phyloP scores from a whole-genome alignment of 352 stramenopile genomes.

The Globisporangium cederbergense region DNA sequence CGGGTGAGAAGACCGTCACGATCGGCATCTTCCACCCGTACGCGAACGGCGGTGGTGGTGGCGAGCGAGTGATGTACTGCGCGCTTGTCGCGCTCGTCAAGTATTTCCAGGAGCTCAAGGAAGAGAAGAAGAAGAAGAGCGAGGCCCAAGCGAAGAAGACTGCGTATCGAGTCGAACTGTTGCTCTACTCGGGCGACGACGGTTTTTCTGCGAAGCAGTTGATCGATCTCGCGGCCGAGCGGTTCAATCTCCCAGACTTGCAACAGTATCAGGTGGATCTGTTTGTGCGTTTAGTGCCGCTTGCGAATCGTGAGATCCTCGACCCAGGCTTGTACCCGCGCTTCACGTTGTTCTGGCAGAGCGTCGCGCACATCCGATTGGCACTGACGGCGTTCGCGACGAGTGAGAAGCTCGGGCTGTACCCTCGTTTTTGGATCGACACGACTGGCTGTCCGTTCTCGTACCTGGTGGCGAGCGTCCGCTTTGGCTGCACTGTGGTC shows the following conservation, averaged over 20 bases:
- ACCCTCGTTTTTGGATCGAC: constrained; percentile 94
- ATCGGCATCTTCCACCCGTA: constrained; percentile 95
- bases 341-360: constrained; percentile 97
- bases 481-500: constrained; percentile 84
- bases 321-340: constrained; percentile 76
- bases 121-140: neutral
- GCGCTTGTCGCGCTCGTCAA: constrained; percentile 85
- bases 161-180: constrained; percentile 26
- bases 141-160: neutral
- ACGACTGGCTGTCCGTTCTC: constrained; percentile 98
- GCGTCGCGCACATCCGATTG: constrained; percentile 91
- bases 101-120: constrained; percentile 30
- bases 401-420: constrained; percentile 36
- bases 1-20: constrained; percentile 24
- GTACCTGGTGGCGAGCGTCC: constrained; percentile 89
- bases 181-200: constrained; percentile 82
- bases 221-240: constrained; percentile 63
- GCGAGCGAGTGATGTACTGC: constrained; percentile 98
- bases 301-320: constrained; percentile 62
- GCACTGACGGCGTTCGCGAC: constrained; percentile 82
- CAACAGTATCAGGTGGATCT: constrained; percentile 41
- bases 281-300: constrained; percentile 70
- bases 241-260: constrained; percentile 88
- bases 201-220: constrained; percentile 60
- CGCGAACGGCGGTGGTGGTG: constrained; percentile 93